Conservation (phyloP, 2,329 filamentous ascomycete species). For the Xylaria polymorpha region DNA sequence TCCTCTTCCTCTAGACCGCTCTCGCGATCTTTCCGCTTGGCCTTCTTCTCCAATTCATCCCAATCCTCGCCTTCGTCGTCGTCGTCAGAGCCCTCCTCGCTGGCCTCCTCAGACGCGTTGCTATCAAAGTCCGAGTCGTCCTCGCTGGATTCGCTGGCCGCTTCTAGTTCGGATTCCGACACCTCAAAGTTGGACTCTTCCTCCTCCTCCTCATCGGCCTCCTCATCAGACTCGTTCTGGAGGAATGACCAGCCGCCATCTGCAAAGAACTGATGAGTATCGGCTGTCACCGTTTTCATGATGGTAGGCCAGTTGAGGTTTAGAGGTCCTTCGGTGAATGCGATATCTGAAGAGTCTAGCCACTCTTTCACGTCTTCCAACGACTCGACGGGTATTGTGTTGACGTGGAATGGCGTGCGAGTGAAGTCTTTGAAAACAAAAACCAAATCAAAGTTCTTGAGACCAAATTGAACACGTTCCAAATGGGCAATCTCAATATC, state of each 20-base stretch:
- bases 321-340: slow-evolving; percentile 91
- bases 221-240: slow-evolving; percentile 86
- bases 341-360: slow-evolving; percentile 94
- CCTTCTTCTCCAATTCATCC: slow-evolving; percentile 95
- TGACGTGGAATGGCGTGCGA: slow-evolving; percentile 90
- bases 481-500: slow-evolving; percentile 97
- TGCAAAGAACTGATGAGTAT: slow-evolving; percentile 93
- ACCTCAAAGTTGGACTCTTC: slow-evolving; percentile 95
- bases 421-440: slow-evolving; percentile 98
- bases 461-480: slow-evolving; percentile 93
- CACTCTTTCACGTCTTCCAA: slow-evolving; percentile 97
- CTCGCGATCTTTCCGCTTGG: slow-evolving; percentile 82
- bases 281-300: slow-evolving; percentile 97
- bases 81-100: slow-evolving; percentile 76
- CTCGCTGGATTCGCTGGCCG: slow-evolving; percentile 78
- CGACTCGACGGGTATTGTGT: slow-evolving; percentile 96
- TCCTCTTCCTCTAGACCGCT: slow-evolving; percentile 79
- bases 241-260: slow-evolving; percentile 97
- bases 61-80: slow-evolving; percentile 87
- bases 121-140: slow-evolving; percentile 95
- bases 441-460: slow-evolving; percentile 99
- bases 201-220: slow-evolving; percentile 82
- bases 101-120: slow-evolving; percentile 84
- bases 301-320: slow-evolving; percentile 99
- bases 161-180: slow-evolving; percentile 85